Base-by-base conservation (phyloP, 169 alveolate species). In the Besnoitia besnoiti region DNA sequence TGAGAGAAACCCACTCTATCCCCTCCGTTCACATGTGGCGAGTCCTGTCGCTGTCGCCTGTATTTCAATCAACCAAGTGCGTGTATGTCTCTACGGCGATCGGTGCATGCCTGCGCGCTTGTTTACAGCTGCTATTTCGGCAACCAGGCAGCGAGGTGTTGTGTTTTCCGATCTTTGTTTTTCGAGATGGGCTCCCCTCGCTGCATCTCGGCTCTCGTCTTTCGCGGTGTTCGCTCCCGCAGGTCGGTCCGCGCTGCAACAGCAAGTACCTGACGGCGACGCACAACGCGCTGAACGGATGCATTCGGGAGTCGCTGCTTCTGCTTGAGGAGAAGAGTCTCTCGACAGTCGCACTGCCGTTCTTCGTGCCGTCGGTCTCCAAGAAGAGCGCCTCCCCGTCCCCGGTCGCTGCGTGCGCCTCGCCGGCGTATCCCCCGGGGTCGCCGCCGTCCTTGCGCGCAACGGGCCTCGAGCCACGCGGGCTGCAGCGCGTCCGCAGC, bases 241-340 rank as follows among this genome's bases (percentile, higher is more conserved):
- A 88, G 92, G 92, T 88, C 50, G 77, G 85, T 12, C 92, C 92
- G 33, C 92, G 92, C 40, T 67, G 33, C 51, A 88, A 80, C n/a
- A 88, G 77, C 59, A 47, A 55, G 30, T 88, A 88, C 59, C 55
- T 88, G 42, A 88, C 92, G 33, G 92, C 92, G 67, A 88, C 92
- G 39, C 92, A 88, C 75, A 88, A 88, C 49, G 92, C 92, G 49
- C 27, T 88, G 76, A 88, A 88, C 50, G 51, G 87, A 39, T 61
- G 92, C 67, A 62, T 88, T 30, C 84, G 92, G 37, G 92, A 88
- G 40, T 33, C 51, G 5, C 44, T 88, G 44, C 46, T 88, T 0
- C 46, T 30, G 49, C 27, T 88, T 39, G 77, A 67, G 76, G 92
- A 88, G 75, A 12, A 51, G 24, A 50, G 92, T 2, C 76, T 88